Base-by-base conservation (phyloP, 1,284 basidiomycete species). In the Ceratobasidium sp. region DNA sequence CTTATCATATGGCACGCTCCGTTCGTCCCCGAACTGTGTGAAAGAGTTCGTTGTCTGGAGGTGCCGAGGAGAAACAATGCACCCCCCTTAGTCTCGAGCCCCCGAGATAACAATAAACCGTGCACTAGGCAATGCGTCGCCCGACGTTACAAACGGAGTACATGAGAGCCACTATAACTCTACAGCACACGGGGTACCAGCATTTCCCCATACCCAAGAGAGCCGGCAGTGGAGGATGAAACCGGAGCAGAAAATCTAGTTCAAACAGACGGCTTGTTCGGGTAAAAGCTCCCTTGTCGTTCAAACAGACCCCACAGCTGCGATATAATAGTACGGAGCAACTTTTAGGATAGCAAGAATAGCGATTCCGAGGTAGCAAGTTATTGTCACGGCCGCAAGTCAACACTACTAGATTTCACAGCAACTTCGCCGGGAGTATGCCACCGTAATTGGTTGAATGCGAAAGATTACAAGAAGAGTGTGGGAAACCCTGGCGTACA, bases 241-340 rank as follows among this genome's bases (percentile, higher is more conserved):
- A 37, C 37, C 37, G 37, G 37, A 37, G 37, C 37, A 37, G 37
- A 8, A 37, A 37, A 37, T 59, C 56, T 59, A 59, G 56, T 34
- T 59, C 56, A 59, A 59, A 59, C 56, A 59, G 29, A 32, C 29
- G 29, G 32, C 56, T 32, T 15, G 29, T 32, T 59, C 56, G 56
- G 56, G 29, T 59, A 59, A 59, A 19, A 13, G 34, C 1, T n/a
- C 56, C 56, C 9, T 59, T 59, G 56, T 59, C 8, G 56, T 19
- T 59, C 56, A 59, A 59, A 59, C 9, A 59, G 34, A 34, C 56
- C 56, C 56, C 56, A 29, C 56, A 59, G 56, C 8, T 32, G 32
- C 11, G 29, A 22, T 22, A 59, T 3, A 19, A 8, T 59, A 32
- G 15, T 34, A 59, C 56, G 22, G 29, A 34, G 9, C 4, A 59